phyloP scores from a whole-genome alignment of 768 basidiomycete genomes.

The Neoboletus subvelutipes region DNA sequence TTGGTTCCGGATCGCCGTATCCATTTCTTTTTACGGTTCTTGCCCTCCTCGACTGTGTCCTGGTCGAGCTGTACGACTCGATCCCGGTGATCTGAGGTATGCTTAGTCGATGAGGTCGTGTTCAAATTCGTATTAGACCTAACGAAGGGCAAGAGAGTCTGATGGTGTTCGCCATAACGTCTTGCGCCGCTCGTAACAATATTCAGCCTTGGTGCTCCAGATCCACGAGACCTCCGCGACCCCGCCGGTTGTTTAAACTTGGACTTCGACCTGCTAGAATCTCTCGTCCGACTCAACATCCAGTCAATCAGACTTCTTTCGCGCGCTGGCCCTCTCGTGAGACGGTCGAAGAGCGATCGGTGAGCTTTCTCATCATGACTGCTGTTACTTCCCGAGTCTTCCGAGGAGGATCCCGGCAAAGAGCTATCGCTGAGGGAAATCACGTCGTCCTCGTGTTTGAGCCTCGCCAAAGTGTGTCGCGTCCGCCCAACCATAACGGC shows the following conservation, averaged over 20 bases:
- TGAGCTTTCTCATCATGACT: constrained; percentile 36
- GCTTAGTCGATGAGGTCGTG: constrained; percentile 6
- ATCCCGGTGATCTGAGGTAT: constrained; percentile 7
- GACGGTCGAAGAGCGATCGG: constrained; percentile 32
- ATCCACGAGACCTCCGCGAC: constrained; percentile 13
- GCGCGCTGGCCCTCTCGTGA: constrained; percentile 24
- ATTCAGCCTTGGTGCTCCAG: constrained; percentile 28
- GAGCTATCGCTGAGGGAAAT: constrained; percentile 27
- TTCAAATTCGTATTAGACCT: constrained; percentile 11
- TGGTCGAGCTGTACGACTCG: constrained; percentile 8
- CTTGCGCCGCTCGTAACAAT: constrained; percentile 40
- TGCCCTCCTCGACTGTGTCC: constrained; percentile 3
- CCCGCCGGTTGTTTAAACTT: constrained; percentile 13
- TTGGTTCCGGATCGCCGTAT: constrained; percentile 30
- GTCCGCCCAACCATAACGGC: constrained; percentile 25
- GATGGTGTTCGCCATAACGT: constrained; percentile 34
- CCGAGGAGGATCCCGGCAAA: constrained; percentile 6
- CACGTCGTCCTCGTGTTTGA: constrained; percentile 7
- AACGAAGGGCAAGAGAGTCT: constrained; percentile 40
- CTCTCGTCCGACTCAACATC: constrained; percentile 55
- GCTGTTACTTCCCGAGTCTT: constrained; percentile 12
- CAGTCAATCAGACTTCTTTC: constrained; percentile 62
- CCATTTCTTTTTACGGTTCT: constrained; percentile 25
- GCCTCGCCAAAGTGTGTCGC: constrained; percentile 7
- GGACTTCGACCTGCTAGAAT: constrained; percentile 13